Conservation (phyloP, 352 stramenopile species). For the Globisporangium iwayamae region DNA sequence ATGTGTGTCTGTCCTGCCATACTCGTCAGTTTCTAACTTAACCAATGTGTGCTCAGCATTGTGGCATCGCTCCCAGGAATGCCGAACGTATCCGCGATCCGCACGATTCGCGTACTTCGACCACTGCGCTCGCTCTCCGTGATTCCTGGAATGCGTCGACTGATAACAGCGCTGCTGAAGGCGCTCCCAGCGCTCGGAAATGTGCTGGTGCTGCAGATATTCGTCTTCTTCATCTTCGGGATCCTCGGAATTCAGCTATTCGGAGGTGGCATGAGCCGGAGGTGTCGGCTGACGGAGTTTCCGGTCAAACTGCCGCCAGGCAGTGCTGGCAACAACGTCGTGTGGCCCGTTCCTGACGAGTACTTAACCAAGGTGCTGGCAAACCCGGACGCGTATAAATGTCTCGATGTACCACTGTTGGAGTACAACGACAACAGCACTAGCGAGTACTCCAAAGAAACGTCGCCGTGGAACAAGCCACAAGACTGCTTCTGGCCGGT, state of each 20-base stretch:
- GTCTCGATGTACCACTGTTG: slow-evolving; percentile 30
- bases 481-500: slow-evolving; percentile 93
- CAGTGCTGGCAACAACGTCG: slow-evolving; percentile 1
- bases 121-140: slow-evolving; percentile 86
- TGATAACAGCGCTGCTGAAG: slow-evolving; percentile 85
- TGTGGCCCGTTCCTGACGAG: slow-evolving; percentile 49
- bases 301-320: slow-evolving; percentile 45
- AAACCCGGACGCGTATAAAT: slow-evolving; percentile 35
- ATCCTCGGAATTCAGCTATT: slow-evolving; percentile 91
- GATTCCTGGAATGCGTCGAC: slow-evolving; percentile 71
- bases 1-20: neutral
- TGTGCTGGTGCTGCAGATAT: slow-evolving; percentile 87
- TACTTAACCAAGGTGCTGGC: slow-evolving; percentile 44
- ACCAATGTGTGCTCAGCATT: slow-evolving; percentile 27
- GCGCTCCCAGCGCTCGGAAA: slow-evolving; percentile 84
- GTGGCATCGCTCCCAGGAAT: slow-evolving; percentile 53
- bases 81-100: slow-evolving; percentile 77
- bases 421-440: slow-evolving; percentile 47
- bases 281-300: slow-evolving; percentile 76
- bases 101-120: slow-evolving; percentile 86
- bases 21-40: neutral
- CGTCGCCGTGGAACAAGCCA: slow-evolving; percentile 54
- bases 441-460: slow-evolving; percentile 51
- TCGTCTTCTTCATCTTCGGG: slow-evolving; percentile 90
- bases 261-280: slow-evolving; percentile 68